phyloP scores from a whole-genome alignment of 805 yeast genomes.

The Spathaspora boniae region DNA sequence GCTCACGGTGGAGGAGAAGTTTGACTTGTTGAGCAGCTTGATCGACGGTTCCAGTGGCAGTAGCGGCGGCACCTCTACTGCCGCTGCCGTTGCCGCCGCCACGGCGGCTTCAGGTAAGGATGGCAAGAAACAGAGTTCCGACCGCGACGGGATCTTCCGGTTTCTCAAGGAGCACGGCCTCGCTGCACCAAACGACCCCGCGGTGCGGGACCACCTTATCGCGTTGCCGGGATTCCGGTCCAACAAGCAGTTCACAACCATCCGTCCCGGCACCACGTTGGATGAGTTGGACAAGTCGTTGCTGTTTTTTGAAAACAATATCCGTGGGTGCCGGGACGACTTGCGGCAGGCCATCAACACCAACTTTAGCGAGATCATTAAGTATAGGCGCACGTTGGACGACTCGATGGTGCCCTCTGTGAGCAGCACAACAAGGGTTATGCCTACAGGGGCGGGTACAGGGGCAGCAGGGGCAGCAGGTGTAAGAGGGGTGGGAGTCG shows the following conservation, averaged over 20 bases:
- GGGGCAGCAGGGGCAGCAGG: too few relatives aligned
- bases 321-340: slow-evolving; percentile 32
- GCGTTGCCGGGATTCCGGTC: slow-evolving; percentile 35
- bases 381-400: slow-evolving; percentile 39
- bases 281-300: slow-evolving; percentile 29
- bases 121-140: slow-evolving; percentile 9
- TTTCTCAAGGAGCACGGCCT: slow-evolving; percentile 24
- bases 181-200: slow-evolving; percentile 26
- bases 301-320: slow-evolving; percentile 29
- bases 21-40: slow-evolving; percentile 25
- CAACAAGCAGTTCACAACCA: slow-evolving; percentile 31
- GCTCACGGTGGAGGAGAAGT: slow-evolving; percentile 28
- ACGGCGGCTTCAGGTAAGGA: too few relatives aligned
- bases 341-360: slow-evolving; percentile 35
- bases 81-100: too few relatives aligned
- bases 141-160: slow-evolving; percentile 23
- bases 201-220: slow-evolving; percentile 28
- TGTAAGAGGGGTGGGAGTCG: too few relatives aligned
- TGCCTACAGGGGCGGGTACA: too few relatives aligned
- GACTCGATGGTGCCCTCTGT: slow-evolving; percentile 32
- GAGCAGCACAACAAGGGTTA: slow-evolving; percentile 28
- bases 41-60: slow-evolving; percentile 14
- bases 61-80: too few relatives aligned
- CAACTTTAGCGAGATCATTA: slow-evolving; percentile 32
- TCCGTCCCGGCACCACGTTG: slow-evolving; percentile 36